Evolutionary conservation across 2,329 filamentous ascomycete genomes (phyloP).

Genomic region (Penicillium sp.): DNA sequence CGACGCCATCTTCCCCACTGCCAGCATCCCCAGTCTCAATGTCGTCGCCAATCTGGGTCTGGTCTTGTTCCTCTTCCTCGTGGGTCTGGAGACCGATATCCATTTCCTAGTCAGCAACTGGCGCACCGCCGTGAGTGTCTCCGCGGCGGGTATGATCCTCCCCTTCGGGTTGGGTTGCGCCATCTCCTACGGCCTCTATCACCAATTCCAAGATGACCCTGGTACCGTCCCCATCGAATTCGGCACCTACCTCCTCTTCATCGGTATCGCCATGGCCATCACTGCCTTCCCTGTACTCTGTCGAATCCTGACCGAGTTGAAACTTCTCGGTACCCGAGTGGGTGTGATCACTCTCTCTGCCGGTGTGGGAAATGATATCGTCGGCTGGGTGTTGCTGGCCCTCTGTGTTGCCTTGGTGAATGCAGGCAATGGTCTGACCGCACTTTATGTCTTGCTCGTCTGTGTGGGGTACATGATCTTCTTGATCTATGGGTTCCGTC

Average conservation of each 20-base stretch:
- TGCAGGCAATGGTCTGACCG: constrained; percentile 77
- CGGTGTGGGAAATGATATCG: constrained; percentile 90
- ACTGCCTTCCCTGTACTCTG: constrained; percentile 90
- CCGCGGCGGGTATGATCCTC: constrained; percentile 76
- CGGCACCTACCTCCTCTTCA: constrained; percentile 72
- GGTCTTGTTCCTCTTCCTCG: constrained; percentile 83
- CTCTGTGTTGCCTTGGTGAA: constrained; percentile 94
- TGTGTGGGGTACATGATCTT: constrained; percentile 77
- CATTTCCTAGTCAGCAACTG: constrained; percentile 78
- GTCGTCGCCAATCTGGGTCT: constrained; percentile 83
- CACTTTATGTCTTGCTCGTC: constrained; percentile 81
- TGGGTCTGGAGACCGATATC: constrained; percentile 85
- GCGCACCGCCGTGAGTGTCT: constrained; percentile 77
- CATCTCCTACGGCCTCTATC: constrained; percentile 79
- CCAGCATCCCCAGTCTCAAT: constrained; percentile 74
- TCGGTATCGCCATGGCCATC: constrained; percentile 91
- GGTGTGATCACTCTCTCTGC: constrained; percentile 88
- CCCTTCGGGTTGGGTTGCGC: constrained; percentile 82
- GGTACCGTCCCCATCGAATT: constrained; percentile 63
- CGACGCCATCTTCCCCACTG: constrained; percentile 73
- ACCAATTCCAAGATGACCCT: constrained; percentile 67
- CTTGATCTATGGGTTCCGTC: constrained; percentile 72
- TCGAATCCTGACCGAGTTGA: constrained; percentile 88
- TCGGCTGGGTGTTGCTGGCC: constrained; percentile 88
- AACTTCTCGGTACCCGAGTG: constrained; percentile 79